These are phyloP conservation scores for Ophiognomonia clavigignenti-juglandacearum DNA, from an alignment of 2,329 filamentous ascomycete species.

Conservation along the genomic window DNA sequence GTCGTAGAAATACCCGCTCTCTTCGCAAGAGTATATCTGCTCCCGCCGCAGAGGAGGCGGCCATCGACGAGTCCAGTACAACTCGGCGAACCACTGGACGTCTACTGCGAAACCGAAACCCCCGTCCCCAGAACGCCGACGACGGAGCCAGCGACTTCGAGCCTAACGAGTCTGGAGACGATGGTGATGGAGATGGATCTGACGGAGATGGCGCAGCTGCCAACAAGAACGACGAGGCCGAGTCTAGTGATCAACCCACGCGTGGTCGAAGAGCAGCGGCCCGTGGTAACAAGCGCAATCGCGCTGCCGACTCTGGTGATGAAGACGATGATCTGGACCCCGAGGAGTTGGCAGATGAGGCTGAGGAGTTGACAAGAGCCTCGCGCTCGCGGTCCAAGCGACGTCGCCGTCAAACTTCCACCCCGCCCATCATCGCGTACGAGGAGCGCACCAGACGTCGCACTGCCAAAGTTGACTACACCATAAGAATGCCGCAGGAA, in stretches of 20 bases:
- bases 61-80: slow-evolving; percentile 12
- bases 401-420: slow-evolving; percentile 45
- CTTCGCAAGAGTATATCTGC: slow-evolving; percentile 21
- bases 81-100: slow-evolving; percentile 9
- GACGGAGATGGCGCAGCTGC: slow-evolving; percentile 25
- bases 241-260: slow-evolving; percentile 44
- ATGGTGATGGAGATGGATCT: slow-evolving; percentile 43
- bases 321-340: slow-evolving; percentile 56
- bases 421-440: slow-evolving; percentile 47
- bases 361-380: slow-evolving; percentile 54
- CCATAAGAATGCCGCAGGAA: slow-evolving; percentile 69
- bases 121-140: slow-evolving; percentile 40
- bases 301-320: slow-evolving; percentile 47
- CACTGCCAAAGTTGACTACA: slow-evolving; percentile 71
- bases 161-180: slow-evolving; percentile 47
- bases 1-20: slow-evolving; percentile 13
- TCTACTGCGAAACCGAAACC: slow-evolving; percentile 10
- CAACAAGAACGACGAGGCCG: slow-evolving; percentile 39
- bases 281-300: slow-evolving; percentile 41
- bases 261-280: slow-evolving; percentile 38
- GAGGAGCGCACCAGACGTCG: slow-evolving; percentile 51
- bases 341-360: slow-evolving; percentile 62
- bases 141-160: slow-evolving; percentile 60
- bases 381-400: slow-evolving; percentile 41
- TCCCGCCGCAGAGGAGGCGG: slow-evolving; percentile 21